Conservation (phyloP, 2,329 filamentous ascomycete species). For the Zarea fungicola region DNA sequence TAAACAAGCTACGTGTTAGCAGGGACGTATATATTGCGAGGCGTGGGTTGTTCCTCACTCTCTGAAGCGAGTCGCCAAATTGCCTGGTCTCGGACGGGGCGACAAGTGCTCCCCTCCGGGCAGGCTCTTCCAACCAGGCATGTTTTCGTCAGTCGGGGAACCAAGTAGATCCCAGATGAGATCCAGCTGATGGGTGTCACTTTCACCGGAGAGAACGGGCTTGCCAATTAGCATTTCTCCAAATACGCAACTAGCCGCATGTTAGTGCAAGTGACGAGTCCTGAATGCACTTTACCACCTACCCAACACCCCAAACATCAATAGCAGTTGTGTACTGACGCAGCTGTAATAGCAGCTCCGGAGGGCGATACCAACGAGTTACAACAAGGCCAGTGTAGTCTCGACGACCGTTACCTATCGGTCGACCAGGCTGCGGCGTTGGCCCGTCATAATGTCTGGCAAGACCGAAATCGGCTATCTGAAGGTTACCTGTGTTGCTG, state of each 20-base stretch:
- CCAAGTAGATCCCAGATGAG: slow-evolving; percentile 93
- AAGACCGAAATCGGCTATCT: slow-evolving; percentile 96
- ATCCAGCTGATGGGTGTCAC: slow-evolving; percentile 82
- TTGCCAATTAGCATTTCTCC: slow-evolving; percentile 95
- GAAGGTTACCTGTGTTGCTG: slow-evolving; percentile 85
- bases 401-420: slow-evolving; percentile 76
- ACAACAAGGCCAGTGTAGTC: slow-evolving; percentile 98
- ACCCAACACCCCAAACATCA: slow-evolving; percentile 97
- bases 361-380: slow-evolving; percentile 93
- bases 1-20: slow-evolving; percentile 27
- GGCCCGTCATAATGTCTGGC: slow-evolving; percentile 88
- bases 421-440: slow-evolving; percentile 68
- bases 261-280: slow-evolving; percentile 17
- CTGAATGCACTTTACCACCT: slow-evolving; percentile 29
- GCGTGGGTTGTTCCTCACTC: slow-evolving; percentile 45
- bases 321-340: slow-evolving; percentile 95
- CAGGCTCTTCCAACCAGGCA: slow-evolving; percentile 84
- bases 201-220: slow-evolving; percentile 86
- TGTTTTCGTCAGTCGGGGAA: slow-evolving; percentile 79
- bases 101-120: slow-evolving; percentile 75
- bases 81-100: slow-evolving; percentile 56
- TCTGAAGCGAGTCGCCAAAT: slow-evolving; percentile 68
- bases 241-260: slow-evolving; percentile 77
- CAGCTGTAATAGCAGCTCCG: slow-evolving; percentile 83
- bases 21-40: neutral